Conservation (phyloP, 495 filamentous ascomycete species). For the Paragyromitra xinjiangensis region DNA sequence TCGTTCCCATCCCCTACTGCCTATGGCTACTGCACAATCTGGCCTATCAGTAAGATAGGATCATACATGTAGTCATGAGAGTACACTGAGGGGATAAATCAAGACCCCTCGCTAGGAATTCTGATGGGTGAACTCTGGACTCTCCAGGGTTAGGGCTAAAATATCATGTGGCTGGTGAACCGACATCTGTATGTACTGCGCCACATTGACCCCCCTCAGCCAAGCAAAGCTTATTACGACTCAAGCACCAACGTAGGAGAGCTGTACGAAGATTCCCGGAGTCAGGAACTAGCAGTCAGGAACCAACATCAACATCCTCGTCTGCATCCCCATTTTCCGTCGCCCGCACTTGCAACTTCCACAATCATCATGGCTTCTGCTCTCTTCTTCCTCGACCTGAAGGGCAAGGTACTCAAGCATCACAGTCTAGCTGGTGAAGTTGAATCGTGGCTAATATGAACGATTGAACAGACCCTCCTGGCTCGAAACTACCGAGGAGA, state of each 20-base stretch:
- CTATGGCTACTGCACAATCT: not conserved
- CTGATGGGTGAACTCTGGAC: not conserved
- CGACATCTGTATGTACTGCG: constrained; percentile 11
- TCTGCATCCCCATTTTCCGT: constrained; percentile 41
- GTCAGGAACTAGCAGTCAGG: constrained; percentile 13
- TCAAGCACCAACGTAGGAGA: constrained; percentile 11
- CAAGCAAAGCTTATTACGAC: constrained; percentile 44
- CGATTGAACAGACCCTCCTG: constrained; percentile 78
- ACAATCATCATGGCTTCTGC: constrained; percentile 84
- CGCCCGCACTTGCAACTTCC: not conserved
- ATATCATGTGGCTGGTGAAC: constrained; percentile 4
- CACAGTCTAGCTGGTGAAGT: constrained; percentile 3
- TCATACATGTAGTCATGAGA: not conserved
- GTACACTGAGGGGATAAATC: not conserved
- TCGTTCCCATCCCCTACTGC: not conserved
- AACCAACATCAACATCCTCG: constrained; percentile 1
- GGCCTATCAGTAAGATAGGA: not conserved
- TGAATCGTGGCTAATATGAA: constrained; percentile 57
- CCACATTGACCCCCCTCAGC: constrained; percentile 40
- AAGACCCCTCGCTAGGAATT: not conserved
- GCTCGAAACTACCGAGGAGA: constrained; percentile 99
- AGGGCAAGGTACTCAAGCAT: constrained; percentile 84
- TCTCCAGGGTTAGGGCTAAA: constrained; percentile 18
- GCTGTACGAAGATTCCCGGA: constrained; percentile 26
- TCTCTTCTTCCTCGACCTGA: constrained; percentile 98